Evolutionary conservation across 306 rosid species (phyloP).

Genomic region (Ammopiptanthus mongolicus): DNA sequence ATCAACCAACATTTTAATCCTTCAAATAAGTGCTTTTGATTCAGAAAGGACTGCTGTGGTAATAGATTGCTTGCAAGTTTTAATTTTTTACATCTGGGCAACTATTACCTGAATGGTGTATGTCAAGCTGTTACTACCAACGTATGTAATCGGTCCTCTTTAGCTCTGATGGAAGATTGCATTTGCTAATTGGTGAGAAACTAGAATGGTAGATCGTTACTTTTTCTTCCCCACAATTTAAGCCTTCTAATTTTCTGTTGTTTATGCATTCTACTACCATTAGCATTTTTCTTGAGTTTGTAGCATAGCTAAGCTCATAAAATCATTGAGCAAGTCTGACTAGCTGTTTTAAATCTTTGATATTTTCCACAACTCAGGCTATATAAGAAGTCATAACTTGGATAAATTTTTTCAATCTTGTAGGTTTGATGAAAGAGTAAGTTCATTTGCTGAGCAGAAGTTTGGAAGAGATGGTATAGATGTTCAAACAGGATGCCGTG

Average conservation of each 20-base stretch:
- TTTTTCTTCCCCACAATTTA: background rate
- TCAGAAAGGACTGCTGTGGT: background rate
- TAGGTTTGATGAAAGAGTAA: constrained; percentile 94
- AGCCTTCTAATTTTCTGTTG: background rate
- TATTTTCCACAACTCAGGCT: background rate
- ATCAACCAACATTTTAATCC: background rate
- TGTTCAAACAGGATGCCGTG: constrained; percentile 88
- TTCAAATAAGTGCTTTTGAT: background rate
- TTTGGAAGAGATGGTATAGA: constrained; percentile 84
- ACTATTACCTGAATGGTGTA: background rate
- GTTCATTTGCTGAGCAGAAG: constrained; percentile 83
- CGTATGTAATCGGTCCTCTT: background rate
- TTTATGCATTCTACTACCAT: background rate
- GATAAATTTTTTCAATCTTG: constrained; percentile 19
- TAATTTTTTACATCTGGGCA: background rate
- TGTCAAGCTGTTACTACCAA: background rate
- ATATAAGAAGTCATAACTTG: background rate
- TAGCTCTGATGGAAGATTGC: background rate
- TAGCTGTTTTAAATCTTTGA: background rate
- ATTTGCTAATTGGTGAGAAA: constrained; percentile 5
- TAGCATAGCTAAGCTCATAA: background rate
- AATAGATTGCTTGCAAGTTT: background rate
- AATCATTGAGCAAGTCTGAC: background rate
- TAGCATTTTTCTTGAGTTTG: constrained; percentile 6
- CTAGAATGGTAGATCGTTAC: background rate